These are phyloP conservation scores for Piper longum DNA, from an alignment of 164 flowering plant species.

Conservation along the genomic window DNA sequence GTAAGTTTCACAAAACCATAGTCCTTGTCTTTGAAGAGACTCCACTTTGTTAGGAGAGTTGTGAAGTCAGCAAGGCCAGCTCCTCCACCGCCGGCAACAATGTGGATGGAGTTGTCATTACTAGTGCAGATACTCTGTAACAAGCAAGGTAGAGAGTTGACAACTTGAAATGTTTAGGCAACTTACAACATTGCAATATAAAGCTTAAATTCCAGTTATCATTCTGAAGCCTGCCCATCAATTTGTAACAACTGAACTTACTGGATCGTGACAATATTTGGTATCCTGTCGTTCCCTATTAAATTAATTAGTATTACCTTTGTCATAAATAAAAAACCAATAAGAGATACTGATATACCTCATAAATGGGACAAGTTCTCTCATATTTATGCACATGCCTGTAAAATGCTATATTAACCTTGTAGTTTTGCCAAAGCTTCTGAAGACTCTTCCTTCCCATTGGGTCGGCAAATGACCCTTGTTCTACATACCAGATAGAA, in stretches of 20 bases:
- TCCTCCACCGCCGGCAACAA: constrained; percentile 83
- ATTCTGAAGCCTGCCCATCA: no score
- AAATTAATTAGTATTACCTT: neutral
- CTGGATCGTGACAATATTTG: no score
- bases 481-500: constrained; percentile 25
- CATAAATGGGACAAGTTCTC: constrained; percentile 87
- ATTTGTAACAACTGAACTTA: no score
- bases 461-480: constrained; percentile 86
- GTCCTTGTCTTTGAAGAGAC: constrained; percentile 8
- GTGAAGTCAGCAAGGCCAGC: constrained; percentile 42
- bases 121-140: constrained; percentile 41
- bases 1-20: neutral
- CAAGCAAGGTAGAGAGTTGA: no score
- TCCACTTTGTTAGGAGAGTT: constrained; percentile 52
- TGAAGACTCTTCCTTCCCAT: constrained; percentile 90
- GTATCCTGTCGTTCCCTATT: no score
- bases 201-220: no score
- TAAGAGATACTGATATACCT: constrained; percentile 29
- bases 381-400: constrained; percentile 90
- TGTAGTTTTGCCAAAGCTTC: constrained; percentile 86
- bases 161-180: no score
- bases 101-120: constrained; percentile 48
- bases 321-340: neutral
- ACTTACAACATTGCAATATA: neutral
- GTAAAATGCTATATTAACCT: constrained; percentile 72